Base-by-base conservation (phyloP, 768 basidiomycete genomes). In the Termitomyces heimii region DNA sequence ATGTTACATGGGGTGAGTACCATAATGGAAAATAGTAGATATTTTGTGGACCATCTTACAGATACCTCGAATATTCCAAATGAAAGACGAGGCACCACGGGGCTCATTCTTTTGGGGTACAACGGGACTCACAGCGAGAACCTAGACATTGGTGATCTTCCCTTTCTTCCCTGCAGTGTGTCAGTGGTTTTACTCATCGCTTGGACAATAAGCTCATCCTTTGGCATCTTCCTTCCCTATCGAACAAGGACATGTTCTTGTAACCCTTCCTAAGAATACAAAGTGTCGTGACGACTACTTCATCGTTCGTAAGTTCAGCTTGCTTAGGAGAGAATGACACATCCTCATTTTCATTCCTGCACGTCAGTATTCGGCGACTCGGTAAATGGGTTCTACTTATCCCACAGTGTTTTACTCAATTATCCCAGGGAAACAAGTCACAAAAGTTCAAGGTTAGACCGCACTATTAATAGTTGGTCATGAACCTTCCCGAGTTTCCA, bases 31-130 rank as follows among this genome's bases (percentile, higher is more conserved):
- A 45, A 18, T 22, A 13, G 42, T 7, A 28, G 14, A 12, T 20
- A 5, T 10, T 14, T 28, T 40, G 31, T 50, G 16, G 12, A 43
- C 12, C 31, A 2, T 31, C 24, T 49, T 59, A 22, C 48, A 71
- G 69, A 53, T 3, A 73, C 64, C 4, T 3, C 12, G 20, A 53
- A 69, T 40, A 63, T 84, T 49, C 82, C 82, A 16, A 4, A 47
- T 0, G 69, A 72, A 37, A 67, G 68, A 26, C 35, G 54, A 52
- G 66, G 70, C 59, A 65, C 68, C 31, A 70, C 65, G 4, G 71
- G 81, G 20, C 26, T 63, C 28, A 59, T 83, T 42, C 51, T 82
- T 8, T 70, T 85, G 48, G 83, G 82, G 18, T 67, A 66, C 58
- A 20, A 57, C 7, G 52, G 58, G 13, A 61, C 63, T 46, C 51